These are phyloP conservation scores for Colletotrichum lindemuthianum DNA, from an alignment of 2,329 filamentous ascomycete genomes.

Conservation along the genomic window DNA sequence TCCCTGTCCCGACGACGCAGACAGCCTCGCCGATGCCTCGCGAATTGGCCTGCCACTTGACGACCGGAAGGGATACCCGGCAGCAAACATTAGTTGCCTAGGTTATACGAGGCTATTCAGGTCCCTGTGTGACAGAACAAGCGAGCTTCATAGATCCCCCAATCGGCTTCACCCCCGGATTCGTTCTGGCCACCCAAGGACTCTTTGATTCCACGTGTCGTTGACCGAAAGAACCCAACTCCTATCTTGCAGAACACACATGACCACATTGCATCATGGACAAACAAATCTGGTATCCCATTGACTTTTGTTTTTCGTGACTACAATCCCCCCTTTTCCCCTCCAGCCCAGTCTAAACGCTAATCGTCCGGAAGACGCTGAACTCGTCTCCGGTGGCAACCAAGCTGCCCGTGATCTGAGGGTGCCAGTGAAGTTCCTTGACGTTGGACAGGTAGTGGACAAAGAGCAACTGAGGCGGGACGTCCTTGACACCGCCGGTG, in stretches of 20 bases:
- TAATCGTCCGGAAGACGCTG: slow-evolving; percentile 85
- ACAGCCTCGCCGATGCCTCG: neutral
- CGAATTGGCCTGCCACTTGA: slow-evolving; percentile 16
- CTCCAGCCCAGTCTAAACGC: slow-evolving; percentile 63
- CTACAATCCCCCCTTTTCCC: too few relatives aligned
- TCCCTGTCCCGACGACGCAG: neutral
- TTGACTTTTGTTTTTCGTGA: slow-evolving; percentile 35
- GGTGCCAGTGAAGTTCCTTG: slow-evolving; percentile 98
- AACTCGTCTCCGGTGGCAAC: slow-evolving; percentile 94
- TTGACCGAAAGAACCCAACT: neutral
- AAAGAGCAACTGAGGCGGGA: slow-evolving; percentile 94
- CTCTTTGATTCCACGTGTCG: slow-evolving; percentile 12
- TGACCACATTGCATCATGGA: slow-evolving; percentile 3
- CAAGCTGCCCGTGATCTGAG: slow-evolving; percentile 89
- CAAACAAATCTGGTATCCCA: slow-evolving; percentile 35
- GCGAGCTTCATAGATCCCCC: neutral
- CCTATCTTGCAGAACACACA: neutral
- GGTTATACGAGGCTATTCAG: slow-evolving; percentile 12
- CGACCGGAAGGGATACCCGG: slow-evolving; percentile 14
- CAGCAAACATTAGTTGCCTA: slow-evolving; percentile 10
- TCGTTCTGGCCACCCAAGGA: neutral
- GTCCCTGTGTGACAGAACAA: slow-evolving; percentile 14
- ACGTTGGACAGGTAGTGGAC: slow-evolving; percentile 96
- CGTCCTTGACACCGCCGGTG: slow-evolving; percentile 85
- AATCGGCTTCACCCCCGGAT: slow-evolving; percentile 1